These are phyloP conservation scores for Porphyridium purpureum DNA, from an alignment of 23 red algal genomes.

Conservation along the genomic window DNA sequence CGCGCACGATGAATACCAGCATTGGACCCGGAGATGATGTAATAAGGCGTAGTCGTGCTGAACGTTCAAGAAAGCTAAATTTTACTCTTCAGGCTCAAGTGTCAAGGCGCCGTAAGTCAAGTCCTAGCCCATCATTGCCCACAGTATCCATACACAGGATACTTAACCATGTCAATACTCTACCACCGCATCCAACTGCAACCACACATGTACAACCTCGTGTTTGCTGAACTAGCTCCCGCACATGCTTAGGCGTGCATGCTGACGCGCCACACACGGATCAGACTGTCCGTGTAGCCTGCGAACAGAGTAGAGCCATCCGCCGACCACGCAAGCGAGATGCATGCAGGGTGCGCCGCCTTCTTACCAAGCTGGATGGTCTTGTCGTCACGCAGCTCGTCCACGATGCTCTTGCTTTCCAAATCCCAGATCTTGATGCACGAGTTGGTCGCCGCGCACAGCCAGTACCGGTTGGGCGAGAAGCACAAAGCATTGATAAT, in stretches of 20 bases:
- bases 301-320: slow-evolving; percentile 92
- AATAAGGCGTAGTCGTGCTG: not conserved
- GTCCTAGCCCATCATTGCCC: no score
- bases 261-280: slow-evolving; percentile 63
- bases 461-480: slow-evolving; percentile 98
- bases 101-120: no score
- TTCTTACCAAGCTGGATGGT: slow-evolving; percentile 51
- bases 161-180: no score
- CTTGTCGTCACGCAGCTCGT: slow-evolving; percentile 74
- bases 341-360: slow-evolving; percentile 64
- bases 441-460: slow-evolving; percentile 84
- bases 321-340: slow-evolving; percentile 79
- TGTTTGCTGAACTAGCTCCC: no score
- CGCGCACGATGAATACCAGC: not conserved
- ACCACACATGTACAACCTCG: no score
- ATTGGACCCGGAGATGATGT: not conserved
- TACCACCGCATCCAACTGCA: no score
- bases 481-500: slow-evolving; percentile 95
- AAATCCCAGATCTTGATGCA: slow-evolving; percentile 97
- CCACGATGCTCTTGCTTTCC: slow-evolving; percentile 92
- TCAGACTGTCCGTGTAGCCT: slow-evolving; percentile 91
- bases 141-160: no score
- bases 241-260: not conserved
- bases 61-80: not conserved
- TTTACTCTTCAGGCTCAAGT: not conserved